These are phyloP conservation scores for Penicillium paxilli DNA, from an alignment of 495 filamentous ascomycete species.

Conservation along the genomic window DNA sequence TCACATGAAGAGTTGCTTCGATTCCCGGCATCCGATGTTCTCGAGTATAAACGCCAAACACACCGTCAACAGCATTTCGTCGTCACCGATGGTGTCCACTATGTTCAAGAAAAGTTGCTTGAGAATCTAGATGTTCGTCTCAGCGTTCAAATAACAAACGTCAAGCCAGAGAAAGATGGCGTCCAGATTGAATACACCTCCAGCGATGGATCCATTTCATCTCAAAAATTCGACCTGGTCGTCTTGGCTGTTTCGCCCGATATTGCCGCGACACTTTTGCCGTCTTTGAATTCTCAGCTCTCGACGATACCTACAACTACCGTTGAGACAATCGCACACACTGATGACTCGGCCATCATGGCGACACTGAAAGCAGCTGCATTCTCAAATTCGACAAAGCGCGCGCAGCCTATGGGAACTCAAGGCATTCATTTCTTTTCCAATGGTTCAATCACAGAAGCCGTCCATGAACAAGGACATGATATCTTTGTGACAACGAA, in stretches of 20 bases:
- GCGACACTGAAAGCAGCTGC: slow-evolving; percentile 7
- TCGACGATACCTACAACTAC: slow-evolving; percentile 38
- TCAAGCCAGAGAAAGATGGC: slow-evolving; percentile 13
- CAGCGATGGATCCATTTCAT: not conserved
- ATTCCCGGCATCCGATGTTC: slow-evolving; percentile 51
- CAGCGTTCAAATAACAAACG: slow-evolving; percentile 8
- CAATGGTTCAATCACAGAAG: slow-evolving; percentile 29
- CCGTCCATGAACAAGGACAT: slow-evolving; percentile 34
- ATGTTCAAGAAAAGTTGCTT: slow-evolving; percentile 44
- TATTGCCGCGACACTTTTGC: slow-evolving; percentile 41
- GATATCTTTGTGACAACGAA: slow-evolving; percentile 34
- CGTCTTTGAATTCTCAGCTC: slow-evolving; percentile 36
- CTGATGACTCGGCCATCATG: slow-evolving; percentile 23
- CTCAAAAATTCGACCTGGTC: slow-evolving; percentile 28
- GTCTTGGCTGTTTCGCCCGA: slow-evolving; percentile 49
- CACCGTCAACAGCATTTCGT: slow-evolving; percentile 49
- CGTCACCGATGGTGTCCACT: slow-evolving; percentile 45
- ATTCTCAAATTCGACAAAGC: not conserved
- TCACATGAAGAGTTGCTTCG: slow-evolving; percentile 47
- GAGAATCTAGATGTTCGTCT: slow-evolving; percentile 18
- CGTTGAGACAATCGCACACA: slow-evolving; percentile 47
- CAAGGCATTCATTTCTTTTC: slow-evolving; percentile 30
- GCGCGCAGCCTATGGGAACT: not conserved
- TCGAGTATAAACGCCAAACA: slow-evolving; percentile 45
- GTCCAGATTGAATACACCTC: slow-evolving; percentile 9